Conservation (phyloP, 2,329 filamentous ascomycete genomes). For the Penicillium olsonii region DNA sequence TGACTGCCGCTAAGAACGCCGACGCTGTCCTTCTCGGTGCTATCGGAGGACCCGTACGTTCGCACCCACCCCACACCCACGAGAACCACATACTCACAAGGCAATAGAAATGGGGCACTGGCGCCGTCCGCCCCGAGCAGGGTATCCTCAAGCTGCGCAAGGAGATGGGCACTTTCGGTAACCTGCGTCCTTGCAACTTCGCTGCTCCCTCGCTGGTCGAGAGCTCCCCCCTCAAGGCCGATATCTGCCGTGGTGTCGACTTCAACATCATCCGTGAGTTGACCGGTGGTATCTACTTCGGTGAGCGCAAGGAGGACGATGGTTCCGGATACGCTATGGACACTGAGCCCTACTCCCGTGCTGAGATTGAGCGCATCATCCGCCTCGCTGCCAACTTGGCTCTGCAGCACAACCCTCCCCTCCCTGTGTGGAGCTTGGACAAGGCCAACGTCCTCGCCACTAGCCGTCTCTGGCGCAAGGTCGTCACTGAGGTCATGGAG, state of each 20-base stretch:
- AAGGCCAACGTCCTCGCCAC: constrained; percentile 97
- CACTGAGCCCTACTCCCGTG: constrained; percentile 80
- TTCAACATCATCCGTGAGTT: constrained; percentile 91
- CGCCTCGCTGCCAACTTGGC: constrained; percentile 80
- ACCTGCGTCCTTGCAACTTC: constrained; percentile 95
- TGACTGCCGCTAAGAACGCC: constrained; percentile 78
- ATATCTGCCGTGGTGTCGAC: constrained; percentile 82
- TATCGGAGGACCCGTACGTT: constrained; percentile 79
- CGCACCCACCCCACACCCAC: not conserved
- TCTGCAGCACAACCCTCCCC: constrained; percentile 71
- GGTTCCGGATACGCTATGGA: constrained; percentile 78
- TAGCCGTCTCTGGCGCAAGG: constrained; percentile 83
- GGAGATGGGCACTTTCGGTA: constrained; percentile 90
- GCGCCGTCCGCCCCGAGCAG: constrained; percentile 84
- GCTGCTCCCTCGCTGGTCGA: constrained; percentile 82
- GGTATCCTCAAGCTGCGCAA: constrained; percentile 89
- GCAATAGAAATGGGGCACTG: constrained; percentile 83
- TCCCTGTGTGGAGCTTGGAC: constrained; percentile 82
- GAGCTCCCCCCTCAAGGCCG: constrained; percentile 80
- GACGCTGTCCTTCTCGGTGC: constrained; percentile 90
- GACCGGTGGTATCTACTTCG: constrained; percentile 94
- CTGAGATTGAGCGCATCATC: constrained; percentile 85
- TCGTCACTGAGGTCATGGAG: constrained; percentile 78
- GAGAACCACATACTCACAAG: constrained; percentile 6
- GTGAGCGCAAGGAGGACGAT: constrained; percentile 75